Base-by-base conservation (phyloP, 1,284 basidiomycete genomes). In the Rhizoctonia solani region DNA sequence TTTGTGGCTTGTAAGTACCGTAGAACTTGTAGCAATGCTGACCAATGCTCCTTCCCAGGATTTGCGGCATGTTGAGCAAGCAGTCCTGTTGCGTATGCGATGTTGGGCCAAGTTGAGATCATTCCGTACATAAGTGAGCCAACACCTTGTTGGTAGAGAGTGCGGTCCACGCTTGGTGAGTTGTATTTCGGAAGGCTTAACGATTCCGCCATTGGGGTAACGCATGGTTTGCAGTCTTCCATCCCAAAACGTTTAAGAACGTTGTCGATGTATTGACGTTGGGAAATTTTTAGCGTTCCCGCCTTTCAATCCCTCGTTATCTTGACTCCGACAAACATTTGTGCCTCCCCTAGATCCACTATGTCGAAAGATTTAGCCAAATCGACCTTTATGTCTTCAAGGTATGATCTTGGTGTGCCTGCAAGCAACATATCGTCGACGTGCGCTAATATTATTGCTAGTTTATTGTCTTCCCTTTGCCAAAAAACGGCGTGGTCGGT, bases 61-160 rank as follows among this genome's bases (percentile, higher is more conserved):
- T n/a, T n/a, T n/a, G n/a, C 30, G 4, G 59, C 37, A 56, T 69
- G 71, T 6, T 67, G 70, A 0, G 67, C 69, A 9, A 74, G 68
- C 16, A 69, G 50, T 16, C 54, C 55, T n/a, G 69, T 69, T 6
- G 63, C 47, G 41, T 58, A 70, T 2, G 69, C 69, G 11, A 74
- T 67, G 49, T 74, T 70, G 4, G 74, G 74, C 1, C 71, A 54
- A 1, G 71, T 72, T 2, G 50, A 59, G 1, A 73, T 68, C 52
- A 67, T 69, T 25, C 69, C 66, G 54, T 72, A 74, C 70, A 73
- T 73, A 30, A 74, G 54, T 8, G 54, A 69, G 3, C 70, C 69
- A n/a, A 70, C 55, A 39, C 25, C 19, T 30, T n/a, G 16, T 29
- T 59, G 65, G 39, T 68, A 68, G 37, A 29, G 59, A 23, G 32